Base-by-base conservation (phyloP, 345 rosid species). In the Toxicodendron radicans region DNA sequence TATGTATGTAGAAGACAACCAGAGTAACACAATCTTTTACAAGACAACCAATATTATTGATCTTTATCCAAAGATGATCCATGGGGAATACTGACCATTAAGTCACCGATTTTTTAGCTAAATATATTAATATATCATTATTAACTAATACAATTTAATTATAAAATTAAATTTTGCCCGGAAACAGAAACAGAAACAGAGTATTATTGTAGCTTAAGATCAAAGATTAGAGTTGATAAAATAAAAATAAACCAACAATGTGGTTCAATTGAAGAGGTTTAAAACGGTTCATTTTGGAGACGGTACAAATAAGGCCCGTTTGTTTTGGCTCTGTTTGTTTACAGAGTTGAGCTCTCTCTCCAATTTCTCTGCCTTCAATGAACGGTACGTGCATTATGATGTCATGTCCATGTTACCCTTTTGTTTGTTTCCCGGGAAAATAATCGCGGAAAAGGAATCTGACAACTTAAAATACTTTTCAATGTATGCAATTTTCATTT, bases 351-450 rank as follows among this genome's bases (percentile, higher is more conserved):
- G 46, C 71, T 67, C 46, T 18, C 24, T 14, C 56, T 24, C 58
- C 58, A 52, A 27, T 14, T 49, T 66, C 38, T 66, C 57, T 66
- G 58, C 27, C 70, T 3, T 8, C 58, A 66, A 66, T 8, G 41
- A 66, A 66, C 54, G 69, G 69, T 66, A 51, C 24, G 59, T 52
- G 27, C 58, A 51, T 67, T 68, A 32, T 63, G 20, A 17, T 7
- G 38, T 17, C 46, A 17, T 46, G 51, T 68, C 17, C 46, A 18
- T 52, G 7, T 27, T 18, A 10, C 59, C 43, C 30, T 68, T 68
- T 32, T 53, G 21, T 4, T 30, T 30, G 46, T n/a, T 32, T 51
- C 32, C 30, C 59, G 27, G 18, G 33, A 13, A 67, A 51, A 38
- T 38, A 52, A 32, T 52, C 59, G 4, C 18, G 23, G 23, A 32